These are phyloP conservation scores for Cyberlindnera euphorbiae DNA, from an alignment of 805 yeast genomes.

Conservation along the genomic window DNA sequence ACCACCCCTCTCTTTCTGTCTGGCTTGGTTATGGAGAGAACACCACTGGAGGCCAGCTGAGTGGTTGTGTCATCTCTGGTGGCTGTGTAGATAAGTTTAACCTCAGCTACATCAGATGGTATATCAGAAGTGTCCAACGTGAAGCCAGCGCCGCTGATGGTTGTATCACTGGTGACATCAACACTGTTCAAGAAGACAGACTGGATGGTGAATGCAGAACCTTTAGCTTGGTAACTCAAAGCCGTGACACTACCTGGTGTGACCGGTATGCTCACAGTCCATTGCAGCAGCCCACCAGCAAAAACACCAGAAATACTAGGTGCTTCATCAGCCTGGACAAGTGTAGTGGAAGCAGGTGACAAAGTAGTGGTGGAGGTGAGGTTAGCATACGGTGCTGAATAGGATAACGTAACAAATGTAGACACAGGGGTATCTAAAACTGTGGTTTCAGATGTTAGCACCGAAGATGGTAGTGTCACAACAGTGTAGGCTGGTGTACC, in stretches of 20 bases:
- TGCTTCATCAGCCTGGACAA: not conserved
- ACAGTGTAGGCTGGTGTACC: not conserved
- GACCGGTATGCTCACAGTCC: too few species aligned
- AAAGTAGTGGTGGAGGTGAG: conserved; percentile 1
- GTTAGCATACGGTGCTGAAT: not conserved
- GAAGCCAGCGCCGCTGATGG: conserved; percentile 7
- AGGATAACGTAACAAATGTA: too few species aligned
- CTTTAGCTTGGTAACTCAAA: conserved; percentile 4
- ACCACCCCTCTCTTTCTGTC: conserved; percentile 9
- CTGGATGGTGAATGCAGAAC: conserved; percentile 5
- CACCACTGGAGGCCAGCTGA: conserved; percentile 6
- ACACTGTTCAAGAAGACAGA: conserved; percentile 6
- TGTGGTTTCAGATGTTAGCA: not conserved
- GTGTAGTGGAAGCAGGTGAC: not conserved
- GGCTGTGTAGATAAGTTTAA: conserved; percentile 8
- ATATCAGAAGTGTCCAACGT: conserved; percentile 4
- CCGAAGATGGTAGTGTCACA: not conserved
- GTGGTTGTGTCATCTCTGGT: conserved; percentile 5
- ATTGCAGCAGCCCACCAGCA: too few species aligned
- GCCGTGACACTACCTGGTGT: too few species aligned
- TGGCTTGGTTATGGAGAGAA: conserved; percentile 4
- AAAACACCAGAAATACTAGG: not conserved
- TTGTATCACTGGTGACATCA: conserved; percentile 5
- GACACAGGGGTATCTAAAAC: too few species aligned
- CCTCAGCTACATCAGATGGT: not conserved